phyloP scores from a whole-genome alignment of 768 basidiomycete genomes.

The Pleurotus giganteus region DNA sequence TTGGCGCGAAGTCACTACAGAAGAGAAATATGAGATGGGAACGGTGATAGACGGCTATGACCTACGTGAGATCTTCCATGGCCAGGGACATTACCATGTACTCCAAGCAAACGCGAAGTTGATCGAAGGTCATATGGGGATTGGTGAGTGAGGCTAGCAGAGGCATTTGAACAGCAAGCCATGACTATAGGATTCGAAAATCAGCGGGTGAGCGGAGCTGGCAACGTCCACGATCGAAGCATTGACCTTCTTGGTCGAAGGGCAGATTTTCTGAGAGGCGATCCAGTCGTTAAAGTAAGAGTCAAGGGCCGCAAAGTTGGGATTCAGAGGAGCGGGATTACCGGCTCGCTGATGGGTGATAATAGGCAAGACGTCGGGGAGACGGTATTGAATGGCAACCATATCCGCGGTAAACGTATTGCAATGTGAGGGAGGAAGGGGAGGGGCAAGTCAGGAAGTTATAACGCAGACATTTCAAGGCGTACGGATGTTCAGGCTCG shows the following conservation, averaged over 20 bases:
- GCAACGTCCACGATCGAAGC: no score
- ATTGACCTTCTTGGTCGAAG: background rate
- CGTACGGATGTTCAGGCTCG: no score
- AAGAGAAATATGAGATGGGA: background rate
- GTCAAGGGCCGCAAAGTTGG: background rate
- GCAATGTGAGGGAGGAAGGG: background rate
- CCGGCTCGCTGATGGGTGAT: background rate
- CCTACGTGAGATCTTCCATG: conserved; percentile 6
- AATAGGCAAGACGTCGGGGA: conserved; percentile 1
- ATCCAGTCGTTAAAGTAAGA: background rate
- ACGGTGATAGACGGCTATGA: no score
- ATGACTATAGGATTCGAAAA: background rate
- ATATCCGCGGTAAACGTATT: background rate
- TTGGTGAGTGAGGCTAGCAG: conserved; percentile 5
- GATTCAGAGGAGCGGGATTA: background rate
- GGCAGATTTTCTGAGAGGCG: background rate
- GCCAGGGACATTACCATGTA: conserved; percentile 6
- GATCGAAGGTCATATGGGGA: conserved; percentile 1
- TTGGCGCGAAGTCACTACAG: background rate
- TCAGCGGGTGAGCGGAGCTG: background rate
- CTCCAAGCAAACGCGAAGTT: conserved; percentile 2
- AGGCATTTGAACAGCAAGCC: conserved; percentile 8
- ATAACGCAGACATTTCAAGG: background rate
- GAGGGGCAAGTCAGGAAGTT: background rate
- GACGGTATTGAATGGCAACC: background rate